phyloP scores from a whole-genome alignment of 805 yeast genomes.

The Geotrichum ghanense region DNA sequence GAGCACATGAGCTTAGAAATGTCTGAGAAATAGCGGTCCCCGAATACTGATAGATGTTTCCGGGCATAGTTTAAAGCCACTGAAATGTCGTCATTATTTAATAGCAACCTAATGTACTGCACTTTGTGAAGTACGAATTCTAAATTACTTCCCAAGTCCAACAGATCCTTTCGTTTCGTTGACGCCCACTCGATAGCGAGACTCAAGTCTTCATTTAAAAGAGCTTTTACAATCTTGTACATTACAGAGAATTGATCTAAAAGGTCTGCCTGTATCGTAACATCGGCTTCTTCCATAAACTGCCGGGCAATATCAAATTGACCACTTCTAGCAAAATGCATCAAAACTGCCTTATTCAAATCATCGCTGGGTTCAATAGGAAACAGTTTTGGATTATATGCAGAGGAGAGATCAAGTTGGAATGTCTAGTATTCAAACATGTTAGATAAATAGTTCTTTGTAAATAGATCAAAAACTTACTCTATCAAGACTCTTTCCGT shows the following conservation, averaged over 20 bases:
- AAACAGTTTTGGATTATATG: conserved; percentile 16
- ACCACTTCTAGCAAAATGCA: conserved; percentile 39
- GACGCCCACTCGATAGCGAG: conserved; percentile 42
- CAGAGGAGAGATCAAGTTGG: conserved; percentile 16
- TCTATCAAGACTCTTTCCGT: conserved; percentile 25
- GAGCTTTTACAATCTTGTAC: conserved; percentile 31
- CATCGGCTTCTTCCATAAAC: conserved; percentile 22
- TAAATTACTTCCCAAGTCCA: conserved; percentile 30
- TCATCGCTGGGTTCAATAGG: conserved; percentile 7
- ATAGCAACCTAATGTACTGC: conserved; percentile 28
- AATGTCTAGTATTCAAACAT: conserved; percentile 21
- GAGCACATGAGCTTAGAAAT: conserved; percentile 37
- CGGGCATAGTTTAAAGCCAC: conserved; percentile 32
- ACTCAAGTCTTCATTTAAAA: conserved; percentile 27
- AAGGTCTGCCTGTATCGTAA: conserved; percentile 23
- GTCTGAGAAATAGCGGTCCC: conserved; percentile 29
- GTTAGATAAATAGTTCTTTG: conserved; percentile 20
- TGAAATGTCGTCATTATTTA: conserved; percentile 10
- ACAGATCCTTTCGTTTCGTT: conserved; percentile 19
- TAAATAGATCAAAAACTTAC: conserved; percentile 13
- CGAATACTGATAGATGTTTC: conserved; percentile 30
- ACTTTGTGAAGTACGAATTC: conserved; percentile 36
- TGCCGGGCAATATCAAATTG: conserved; percentile 29
- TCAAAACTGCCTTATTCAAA: conserved; percentile 33
- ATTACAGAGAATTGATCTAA: conserved; percentile 31